Percentiles rank a stretch among this genome's conserved stretches.
phyloP scores from a whole-genome alignment of 352 stramenopile genomes.

The Pythium periplocum region DNA sequence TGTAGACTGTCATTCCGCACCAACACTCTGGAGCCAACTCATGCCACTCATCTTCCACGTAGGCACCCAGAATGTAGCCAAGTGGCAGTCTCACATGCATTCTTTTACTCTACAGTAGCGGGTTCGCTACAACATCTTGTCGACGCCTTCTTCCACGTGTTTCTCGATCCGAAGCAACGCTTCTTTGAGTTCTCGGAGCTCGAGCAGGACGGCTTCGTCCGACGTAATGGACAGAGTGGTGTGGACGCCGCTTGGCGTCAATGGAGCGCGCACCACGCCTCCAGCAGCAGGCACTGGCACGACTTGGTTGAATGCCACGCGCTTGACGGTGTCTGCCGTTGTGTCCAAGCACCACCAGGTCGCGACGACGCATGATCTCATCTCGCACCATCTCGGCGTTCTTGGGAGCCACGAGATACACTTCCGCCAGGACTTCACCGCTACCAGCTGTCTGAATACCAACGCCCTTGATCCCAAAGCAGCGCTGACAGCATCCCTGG shows the following conservation, averaged over 20 bases:
- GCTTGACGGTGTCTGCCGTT: neutral
- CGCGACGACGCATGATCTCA: constrained; percentile 11
- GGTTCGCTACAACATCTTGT: constrained; percentile 1
- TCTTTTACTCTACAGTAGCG: too few species aligned
- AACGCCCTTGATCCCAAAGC: constrained; percentile 9
- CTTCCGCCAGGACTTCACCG: constrained; percentile 2
- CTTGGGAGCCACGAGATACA: constrained; percentile 9
- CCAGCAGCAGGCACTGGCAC: constrained; percentile 1
- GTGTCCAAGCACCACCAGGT: constrained; percentile 9
- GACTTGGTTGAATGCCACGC: too few species aligned
- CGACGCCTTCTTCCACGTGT: constrained; percentile 4
- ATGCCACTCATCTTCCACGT: too few species aligned
- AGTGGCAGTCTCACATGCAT: too few species aligned
- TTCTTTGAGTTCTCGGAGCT: constrained; percentile 17
- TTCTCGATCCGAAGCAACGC: constrained; percentile 7
- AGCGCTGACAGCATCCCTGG: constrained; percentile 15
- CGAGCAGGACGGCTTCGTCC: neutral
- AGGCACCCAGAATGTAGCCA: too few species aligned
- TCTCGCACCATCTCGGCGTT: constrained; percentile 18
- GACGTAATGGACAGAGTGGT: neutral
- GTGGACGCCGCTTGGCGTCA: neutral
- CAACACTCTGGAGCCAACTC: too few species aligned
- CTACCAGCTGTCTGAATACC: constrained; percentile 11
- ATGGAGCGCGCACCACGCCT: neutral
- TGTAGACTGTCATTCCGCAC: too few species aligned